Evolutionary conservation across 1,284 basidiomycete species (phyloP), one percentile per base, ranked within the genome.

Genomic region (Cutaneotrichosporon mucoides): DNA sequence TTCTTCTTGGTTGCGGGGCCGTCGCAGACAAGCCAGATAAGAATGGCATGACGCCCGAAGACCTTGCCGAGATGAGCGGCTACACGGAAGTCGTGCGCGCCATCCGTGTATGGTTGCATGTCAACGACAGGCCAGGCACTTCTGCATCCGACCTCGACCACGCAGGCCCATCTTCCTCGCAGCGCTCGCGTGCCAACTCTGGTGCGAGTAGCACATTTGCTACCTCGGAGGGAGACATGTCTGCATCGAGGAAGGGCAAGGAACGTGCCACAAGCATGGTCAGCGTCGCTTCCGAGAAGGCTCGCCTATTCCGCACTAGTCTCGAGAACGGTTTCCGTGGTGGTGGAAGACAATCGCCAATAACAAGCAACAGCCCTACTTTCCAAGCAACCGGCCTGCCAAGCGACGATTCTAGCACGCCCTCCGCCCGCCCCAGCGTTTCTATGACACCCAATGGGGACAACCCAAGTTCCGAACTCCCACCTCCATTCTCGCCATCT

Each of bases 1-100:
- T 88, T 35, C 84, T 96, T 44, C 84, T 96, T 36, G 83, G 86
- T 9, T 85, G 85, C 65, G 91, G 91, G 41, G 92, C 92, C 5
- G 82, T 85, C 59, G 84, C 90, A 24, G 82, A 87, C 72, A 84
- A 85, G 57, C 76, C 85, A 15, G 92, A 96, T 79, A 95, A 95
- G 76, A 86, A 92, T 76, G 90, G 89, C 6, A 80, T 90, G 64
- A 91, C 89, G 0, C 87, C 92, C 3, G 78, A 80, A 53, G 76
- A 78, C 49, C 73, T 83, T 15, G 82, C 82, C 6, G 68, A 75
- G 38, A 69, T 76, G 48, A 78, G 78, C 56, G 79, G 78, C 3
- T 78, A 81, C 64, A 63, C 70, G 35, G 75, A 79, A 11, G 76
- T 79, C 13, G 74, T 80, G 7, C 68, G 69, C 8, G 68, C 77